Conservation (phyloP, 2,329 filamentous ascomycete genomes). For the Stagonosporopsis vannaccii region DNA sequence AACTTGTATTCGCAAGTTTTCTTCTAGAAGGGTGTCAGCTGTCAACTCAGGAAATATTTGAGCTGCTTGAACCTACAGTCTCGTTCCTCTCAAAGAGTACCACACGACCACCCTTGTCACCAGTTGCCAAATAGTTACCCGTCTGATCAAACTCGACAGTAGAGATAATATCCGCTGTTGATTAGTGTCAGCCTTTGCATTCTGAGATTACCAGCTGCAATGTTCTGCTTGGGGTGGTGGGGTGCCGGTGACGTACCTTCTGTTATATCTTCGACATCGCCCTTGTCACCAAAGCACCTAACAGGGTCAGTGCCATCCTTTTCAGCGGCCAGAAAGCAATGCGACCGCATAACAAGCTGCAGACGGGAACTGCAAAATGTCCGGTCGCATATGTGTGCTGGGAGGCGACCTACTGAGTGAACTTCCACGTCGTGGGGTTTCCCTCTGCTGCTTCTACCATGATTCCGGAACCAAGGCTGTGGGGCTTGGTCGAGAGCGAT, state of each 20-base stretch:
- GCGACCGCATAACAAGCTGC: constrained; percentile 1
- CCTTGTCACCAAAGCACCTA: constrained; percentile 99
- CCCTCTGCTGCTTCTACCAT: constrained; percentile 97
- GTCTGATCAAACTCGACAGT: constrained; percentile 92
- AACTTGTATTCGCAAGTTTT: constrained; percentile 99
- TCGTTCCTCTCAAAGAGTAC: constrained; percentile 93
- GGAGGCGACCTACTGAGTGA: constrained; percentile 81
- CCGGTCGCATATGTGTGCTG: background rate
- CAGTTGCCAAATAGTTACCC: constrained; percentile 88
- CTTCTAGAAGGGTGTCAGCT: constrained; percentile 69
- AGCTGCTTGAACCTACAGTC: constrained; percentile 68
- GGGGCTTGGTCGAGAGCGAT: constrained; percentile 25
- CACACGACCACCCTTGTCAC: constrained; percentile 85
- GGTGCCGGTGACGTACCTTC: constrained; percentile 69
- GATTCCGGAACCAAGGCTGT: constrained; percentile 55
- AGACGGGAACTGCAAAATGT: background rate
- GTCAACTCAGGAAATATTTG: background rate
- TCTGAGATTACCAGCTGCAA: background rate
- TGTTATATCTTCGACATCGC: constrained; percentile 98
- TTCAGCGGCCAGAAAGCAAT: constrained; percentile 2
- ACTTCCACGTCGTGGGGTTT: constrained; percentile 98
- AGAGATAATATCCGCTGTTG: constrained; percentile 83
- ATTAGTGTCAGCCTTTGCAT: constrained; percentile 21
- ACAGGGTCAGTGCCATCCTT: constrained; percentile 31
- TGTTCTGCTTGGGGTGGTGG: constrained; percentile 4